Percentiles rank a stretch among this genome's conserved stretches.
Evolutionary conservation across 139 green algal genomes (phyloP).

Genomic region (Chlorella sp.): DNA sequence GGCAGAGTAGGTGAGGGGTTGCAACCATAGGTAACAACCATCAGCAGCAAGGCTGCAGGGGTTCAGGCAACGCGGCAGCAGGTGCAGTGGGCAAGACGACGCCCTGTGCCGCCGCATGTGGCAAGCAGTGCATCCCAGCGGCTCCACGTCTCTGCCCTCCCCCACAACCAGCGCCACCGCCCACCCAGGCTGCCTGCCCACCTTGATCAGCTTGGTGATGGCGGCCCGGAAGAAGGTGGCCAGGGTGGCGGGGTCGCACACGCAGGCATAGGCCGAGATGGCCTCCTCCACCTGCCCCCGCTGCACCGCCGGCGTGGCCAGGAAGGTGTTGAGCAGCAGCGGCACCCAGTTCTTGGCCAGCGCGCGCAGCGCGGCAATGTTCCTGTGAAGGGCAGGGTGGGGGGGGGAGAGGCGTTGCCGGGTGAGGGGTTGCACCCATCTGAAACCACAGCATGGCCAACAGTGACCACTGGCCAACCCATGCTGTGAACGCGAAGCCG

Average conservation of each 20-base stretch:
- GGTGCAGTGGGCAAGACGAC: neutral
- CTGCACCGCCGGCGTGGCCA: slow-evolving; percentile 57
- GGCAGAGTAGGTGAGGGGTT: neutral
- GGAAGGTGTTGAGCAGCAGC: slow-evolving; percentile 86
- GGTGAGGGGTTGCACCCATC: neutral
- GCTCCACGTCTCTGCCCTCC: neutral
- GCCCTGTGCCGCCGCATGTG: neutral
- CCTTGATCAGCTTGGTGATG: slow-evolving; percentile 77
- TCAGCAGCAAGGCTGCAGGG: neutral
- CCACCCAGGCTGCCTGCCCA: neutral
- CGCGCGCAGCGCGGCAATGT: slow-evolving; percentile 59
- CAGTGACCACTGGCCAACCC: neutral
- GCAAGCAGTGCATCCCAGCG: neutral
- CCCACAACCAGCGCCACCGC: neutral
- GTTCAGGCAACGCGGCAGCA: neutral
- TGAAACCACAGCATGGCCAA: neutral
- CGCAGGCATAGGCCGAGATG: slow-evolving; percentile 71
- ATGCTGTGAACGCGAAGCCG: too few species aligned
- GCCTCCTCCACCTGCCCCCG: slow-evolving; percentile 59
- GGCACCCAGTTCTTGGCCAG: slow-evolving; percentile 84
- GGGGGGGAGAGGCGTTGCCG: neutral
- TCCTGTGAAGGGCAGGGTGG: slow-evolving; percentile 30
- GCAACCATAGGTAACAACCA: neutral
- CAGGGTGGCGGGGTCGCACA: slow-evolving; percentile 56
- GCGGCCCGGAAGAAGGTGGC: slow-evolving; percentile 72